Evolutionary conservation across 1,284 basidiomycete genomes (phyloP), one percentile per base, ranked within the genome.

Genomic region (Mycena citricolor): DNA sequence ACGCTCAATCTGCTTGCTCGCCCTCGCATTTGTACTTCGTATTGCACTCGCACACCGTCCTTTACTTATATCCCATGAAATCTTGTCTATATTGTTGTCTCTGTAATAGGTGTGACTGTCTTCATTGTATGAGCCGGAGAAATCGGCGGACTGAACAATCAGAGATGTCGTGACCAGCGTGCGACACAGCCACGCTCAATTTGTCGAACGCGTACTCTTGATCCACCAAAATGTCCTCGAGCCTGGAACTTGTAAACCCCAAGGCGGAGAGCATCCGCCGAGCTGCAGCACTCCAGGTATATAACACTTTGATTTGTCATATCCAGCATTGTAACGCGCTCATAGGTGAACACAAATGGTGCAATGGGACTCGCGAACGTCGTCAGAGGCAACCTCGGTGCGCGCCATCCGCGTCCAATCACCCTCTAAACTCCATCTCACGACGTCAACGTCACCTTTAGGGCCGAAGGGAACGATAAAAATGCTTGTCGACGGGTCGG

Each of bases 401-500:
- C 56, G 73, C 60, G 44, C 36, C 52, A 46, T 47, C 57, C 49
- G 49, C 49, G 47, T 38, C 47, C 36, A 44, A 47, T 50, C 20
- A 21, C 33, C 26, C 22, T n/a, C n/a, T n/a, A n/a, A n/a, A n/a
- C n/a, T n/a, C n/a, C 8, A 31, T 32, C 37, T 40, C 42, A 35
- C 32, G 37, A 46, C 13, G 53, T 57, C 47, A 35, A 23, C 45
- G 53, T 49, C 33, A 42, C 44, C 32, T 55, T 40, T 52, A 95
- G 93, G 94, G 34, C 94, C 94, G 14, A 74, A 93, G 67, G 94
- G 94, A 51, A 98, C 95, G 3, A 81, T 98, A 57, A 99, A 99
- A 76, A 97, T 99, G 94, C 84, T 99, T 34, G 97, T 99, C 35
- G 97, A 99, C 68, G 97, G 97, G 48, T 79, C 94, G n/a, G 97